Base-by-base conservation (phyloP, 176 grass and related monocot genomes). In the Typha latifolia region DNA sequence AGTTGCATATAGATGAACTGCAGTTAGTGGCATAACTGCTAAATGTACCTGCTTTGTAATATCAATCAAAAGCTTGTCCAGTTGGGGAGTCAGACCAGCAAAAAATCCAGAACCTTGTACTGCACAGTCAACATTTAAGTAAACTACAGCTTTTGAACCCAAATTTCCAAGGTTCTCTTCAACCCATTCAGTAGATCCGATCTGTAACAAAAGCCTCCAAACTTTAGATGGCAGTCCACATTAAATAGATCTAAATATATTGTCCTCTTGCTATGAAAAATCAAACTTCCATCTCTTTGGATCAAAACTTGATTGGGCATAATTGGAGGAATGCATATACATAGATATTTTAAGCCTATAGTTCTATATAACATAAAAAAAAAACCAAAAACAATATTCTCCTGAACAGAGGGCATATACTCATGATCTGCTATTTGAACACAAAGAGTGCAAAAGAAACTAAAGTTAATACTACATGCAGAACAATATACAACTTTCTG, bases 61-160 rank as follows among this genome's bases (percentile, higher is more conserved):
- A 78, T 86, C 65, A 57, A 84, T 65, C 76, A 97, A 72, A 70
- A 97, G 80, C 22, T 86, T 86, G 53, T 97, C 93, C 72, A 97
- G 73, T 48, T 97, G 93, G 67, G 93, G 93, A 67, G 85, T 89
- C 49, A 82, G 76, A 67, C 82, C 78, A 76, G 77, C 85, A 62
- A 89, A 91, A 80, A 97, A 79, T 0, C 93, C 93, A 51, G 69
- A 47, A 31, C 93, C 93, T 91, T 97, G 93, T 72, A 97, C 93
- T 9, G 93, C 88, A 74, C 93, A 97, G 82, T 97, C 93, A 82
- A 97, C 88, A 84, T 97, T 97, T 59, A 97, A 68, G 66, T 97
- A 97, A 49, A 75, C 88, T 72, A 97, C 88, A 86, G 93, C 93
- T 86, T 89, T 89, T n/a, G 93, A 86, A 72, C 82, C 62, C 52